Evolutionary conservation across 23 red algal species (phyloP).

Genomic region (Gracilaria gracilis): DNA sequence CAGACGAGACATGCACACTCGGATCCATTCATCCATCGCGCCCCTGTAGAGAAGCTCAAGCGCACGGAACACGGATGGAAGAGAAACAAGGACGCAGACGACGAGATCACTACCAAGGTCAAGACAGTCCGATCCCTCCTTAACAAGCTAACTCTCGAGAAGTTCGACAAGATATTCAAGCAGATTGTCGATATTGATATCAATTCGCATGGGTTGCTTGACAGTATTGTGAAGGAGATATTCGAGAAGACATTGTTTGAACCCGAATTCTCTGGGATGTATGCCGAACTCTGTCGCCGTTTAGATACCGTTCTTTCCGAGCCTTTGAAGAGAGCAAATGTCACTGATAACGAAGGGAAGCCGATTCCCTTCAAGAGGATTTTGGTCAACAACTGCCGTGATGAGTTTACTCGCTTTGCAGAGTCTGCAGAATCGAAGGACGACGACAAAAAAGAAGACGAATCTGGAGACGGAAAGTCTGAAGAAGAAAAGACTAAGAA

Average conservation of each 20-base stretch:
- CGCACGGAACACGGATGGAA: slow-evolving; percentile 91
- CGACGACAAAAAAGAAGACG: slow-evolving; percentile 1
- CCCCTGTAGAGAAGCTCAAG: slow-evolving; percentile 74
- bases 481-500: slow-evolving; percentile 34
- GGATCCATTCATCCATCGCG: slow-evolving; percentile 56
- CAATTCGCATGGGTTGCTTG: slow-evolving; percentile 61
- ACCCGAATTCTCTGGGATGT: slow-evolving; percentile 94
- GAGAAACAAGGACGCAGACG: slow-evolving; percentile 75
- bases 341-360: slow-evolving; percentile 67
- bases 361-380: slow-evolving; percentile 76
- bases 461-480: background rate
- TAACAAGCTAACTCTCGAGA: slow-evolving; percentile 98
- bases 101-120: slow-evolving; percentile 82
- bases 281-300: slow-evolving; percentile 95
- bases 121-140: slow-evolving; percentile 85
- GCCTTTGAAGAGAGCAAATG: slow-evolving; percentile 49
- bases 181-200: slow-evolving; percentile 93
- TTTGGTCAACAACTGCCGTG: slow-evolving; percentile 89
- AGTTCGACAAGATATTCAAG: slow-evolving; percentile 96
- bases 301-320: slow-evolving; percentile 45
- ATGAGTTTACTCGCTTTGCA: slow-evolving; percentile 89
- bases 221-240: slow-evolving; percentile 87
- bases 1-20: slow-evolving; percentile 29
- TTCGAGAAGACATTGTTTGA: slow-evolving; percentile 97
- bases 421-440: slow-evolving; percentile 53